These are phyloP conservation scores for Thalassiosira delicatula DNA, from an alignment of 352 stramenopile species.

Conservation along the genomic window DNA sequence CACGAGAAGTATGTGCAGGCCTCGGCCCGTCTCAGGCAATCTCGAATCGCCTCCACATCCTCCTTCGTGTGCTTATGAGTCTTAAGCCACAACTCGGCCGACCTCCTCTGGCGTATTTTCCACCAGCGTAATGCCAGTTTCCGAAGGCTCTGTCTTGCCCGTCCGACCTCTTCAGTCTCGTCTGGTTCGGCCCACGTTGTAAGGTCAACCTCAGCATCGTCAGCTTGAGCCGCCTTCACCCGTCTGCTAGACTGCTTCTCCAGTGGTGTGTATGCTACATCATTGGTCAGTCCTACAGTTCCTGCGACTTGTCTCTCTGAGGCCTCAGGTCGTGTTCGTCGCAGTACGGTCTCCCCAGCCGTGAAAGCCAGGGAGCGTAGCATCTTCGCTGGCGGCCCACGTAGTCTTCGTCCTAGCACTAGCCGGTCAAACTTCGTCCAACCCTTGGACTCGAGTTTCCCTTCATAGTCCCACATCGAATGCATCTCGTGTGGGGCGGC, in stretches of 20 bases:
- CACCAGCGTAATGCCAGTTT: too few relatives aligned
- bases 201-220: slow-evolving; percentile 41
- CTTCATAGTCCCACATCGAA: background rate
- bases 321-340: too few relatives aligned
- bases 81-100: too few relatives aligned
- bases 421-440: background rate
- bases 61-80: too few relatives aligned
- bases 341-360: background rate
- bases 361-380: background rate
- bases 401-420: background rate
- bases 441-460: background rate
- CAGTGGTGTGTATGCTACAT: too few relatives aligned
- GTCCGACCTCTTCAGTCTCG: too few relatives aligned
- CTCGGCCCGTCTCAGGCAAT: background rate
- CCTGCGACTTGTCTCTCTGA: too few relatives aligned
- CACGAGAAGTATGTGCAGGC: background rate
- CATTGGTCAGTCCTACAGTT: too few relatives aligned
- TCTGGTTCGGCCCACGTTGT: slow-evolving; percentile 22
- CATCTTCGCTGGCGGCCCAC: background rate
- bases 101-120: too few relatives aligned
- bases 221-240: slow-evolving; percentile 23
- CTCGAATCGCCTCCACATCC: background rate
- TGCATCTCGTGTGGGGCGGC: background rate
- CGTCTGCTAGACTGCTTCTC: too few relatives aligned
- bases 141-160: too few relatives aligned